Base-by-base conservation (phyloP, 768 basidiomycete genomes). In the Suillus subaureus region DNA sequence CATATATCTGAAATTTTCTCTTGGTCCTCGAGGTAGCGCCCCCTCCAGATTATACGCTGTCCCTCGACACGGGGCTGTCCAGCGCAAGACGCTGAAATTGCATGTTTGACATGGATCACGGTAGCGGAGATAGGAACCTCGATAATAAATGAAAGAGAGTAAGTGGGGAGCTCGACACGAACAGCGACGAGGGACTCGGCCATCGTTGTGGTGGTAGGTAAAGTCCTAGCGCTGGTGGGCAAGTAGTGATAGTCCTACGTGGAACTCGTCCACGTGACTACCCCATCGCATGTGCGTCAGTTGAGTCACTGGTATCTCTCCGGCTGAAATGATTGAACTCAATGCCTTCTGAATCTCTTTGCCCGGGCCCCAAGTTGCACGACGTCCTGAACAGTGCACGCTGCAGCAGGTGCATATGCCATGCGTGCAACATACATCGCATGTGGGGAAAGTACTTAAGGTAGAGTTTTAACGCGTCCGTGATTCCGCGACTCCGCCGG, bases 21-120 rank as follows among this genome's bases (percentile, higher is more conserved):
- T 56, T 82, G 80, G 76, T 93, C 88, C 28, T 73, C 77, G 43
- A 94, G 79, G 71, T 82, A 81, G 55, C 92, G 85, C 26, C 92
- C 92, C 70, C 87, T 83, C 85, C 88, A 92, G 64, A 94, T 88
- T 65, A 94, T 81, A 65, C 89, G 82, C 76, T 93, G 92, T 23
- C 91, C 90, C n/a, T 87, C 86, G 21, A 85, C 81, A 49, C 78
- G 82, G 51, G 92, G 92, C 67, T 79, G 82, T 31, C 92, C 92
- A 21, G 82, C 75, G 72, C 92, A 93, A 28, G 78, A 73, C 21
- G 74, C 77, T 64, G 78, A 81, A 69, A 94, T 93, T 75, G 86
- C 83, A 64, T 83, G 80, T 79, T 94, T 94, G 66, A 93, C 80
- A 70, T 91, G 84, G 40, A 79, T 78, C 45, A 94, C 79, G 18